Conservation (phyloP, 768 basidiomycete species). For the Mycena albidolilacea region DNA sequence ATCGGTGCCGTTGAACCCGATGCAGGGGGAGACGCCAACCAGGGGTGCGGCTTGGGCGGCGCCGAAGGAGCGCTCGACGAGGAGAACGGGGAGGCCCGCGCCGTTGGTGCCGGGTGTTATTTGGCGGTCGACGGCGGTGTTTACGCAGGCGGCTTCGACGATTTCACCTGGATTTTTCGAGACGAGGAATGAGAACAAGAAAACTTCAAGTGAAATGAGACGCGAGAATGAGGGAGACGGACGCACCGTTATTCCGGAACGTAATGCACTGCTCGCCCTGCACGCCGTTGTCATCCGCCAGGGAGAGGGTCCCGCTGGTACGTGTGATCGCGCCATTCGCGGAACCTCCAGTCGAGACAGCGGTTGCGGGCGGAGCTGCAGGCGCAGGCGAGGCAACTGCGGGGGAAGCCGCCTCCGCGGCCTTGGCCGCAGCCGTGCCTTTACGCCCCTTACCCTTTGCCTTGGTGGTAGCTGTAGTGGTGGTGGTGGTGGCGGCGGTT, state of each 20-base stretch:
- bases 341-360: not conserved
- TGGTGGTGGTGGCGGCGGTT: not conserved
- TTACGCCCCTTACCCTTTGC: not conserved
- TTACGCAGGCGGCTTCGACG: constrained; percentile 22
- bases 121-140: constrained; percentile 13
- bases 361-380: not conserved
- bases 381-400: not conserved
- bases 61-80: constrained; percentile 23
- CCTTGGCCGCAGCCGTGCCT: not conserved
- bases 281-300: constrained; percentile 10
- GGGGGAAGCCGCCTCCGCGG: not conserved
- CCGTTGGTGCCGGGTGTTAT: constrained; percentile 1
- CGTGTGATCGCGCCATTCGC: constrained; percentile 6
- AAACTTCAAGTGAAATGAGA: not conserved
- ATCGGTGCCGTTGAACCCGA: constrained; percentile 14
- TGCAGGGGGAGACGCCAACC: constrained; percentile 2
- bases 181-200: not conserved
- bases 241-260: constrained; percentile 22
- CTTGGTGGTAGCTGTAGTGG: not conserved
- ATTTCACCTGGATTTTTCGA: constrained; percentile 9
- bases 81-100: constrained; percentile 15
- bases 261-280: constrained; percentile 5
- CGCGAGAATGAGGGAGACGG: too few species aligned
- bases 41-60: constrained; percentile 17
- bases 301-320: constrained; percentile 7